Evolutionary conservation across 1,284 basidiomycete species (phyloP), one percentile per base, ranked within the genome.

Genomic region (Tilletia caries): DNA sequence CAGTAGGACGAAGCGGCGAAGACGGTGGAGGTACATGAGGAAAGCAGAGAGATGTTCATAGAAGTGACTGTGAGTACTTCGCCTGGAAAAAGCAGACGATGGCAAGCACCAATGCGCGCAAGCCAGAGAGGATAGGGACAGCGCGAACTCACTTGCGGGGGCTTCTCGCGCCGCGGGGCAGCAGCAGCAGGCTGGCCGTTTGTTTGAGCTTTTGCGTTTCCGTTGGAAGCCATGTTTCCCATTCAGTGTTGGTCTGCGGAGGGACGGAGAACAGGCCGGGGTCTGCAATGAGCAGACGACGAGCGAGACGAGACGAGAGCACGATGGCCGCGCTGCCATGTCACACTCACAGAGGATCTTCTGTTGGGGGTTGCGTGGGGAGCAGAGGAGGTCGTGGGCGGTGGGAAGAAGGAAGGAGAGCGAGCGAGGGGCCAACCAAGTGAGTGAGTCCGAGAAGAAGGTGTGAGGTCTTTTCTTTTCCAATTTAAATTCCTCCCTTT

Each of bases 91-190:
- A 25, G 20, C 13, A 18, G 20, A 1, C 18, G 48, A 20, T n/a
- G 20, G 48, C 12, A 50, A 18, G 23, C n/a, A n/a, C n/a, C n/a
- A n/a, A n/a, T n/a, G n/a, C n/a, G n/a, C n/a, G n/a, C n/a, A n/a
- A n/a, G n/a, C n/a, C n/a, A n/a, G n/a, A n/a, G n/a, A n/a, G n/a
- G n/a, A n/a, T n/a, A n/a, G n/a, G n/a, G n/a, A n/a, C n/a, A n/a
- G 13, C 10, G 5, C 13, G 10, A 34, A 34, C 58, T 12, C 58
- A 62, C 58, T 29, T 62, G 58, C 15, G 58, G 58, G 32, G 58
- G 58, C 58, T 62, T 62, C 58, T 62, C 58, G 58, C 58, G 58
- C 13, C 58, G 58, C 5, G 29, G 29, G 3, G 58, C 32, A 23
- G 48, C 48, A 1, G 48, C 23, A 25, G 48, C 23, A 18, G 12